Conservation (phyloP, 441 rosid species). For the Eruca vesicaria region DNA sequence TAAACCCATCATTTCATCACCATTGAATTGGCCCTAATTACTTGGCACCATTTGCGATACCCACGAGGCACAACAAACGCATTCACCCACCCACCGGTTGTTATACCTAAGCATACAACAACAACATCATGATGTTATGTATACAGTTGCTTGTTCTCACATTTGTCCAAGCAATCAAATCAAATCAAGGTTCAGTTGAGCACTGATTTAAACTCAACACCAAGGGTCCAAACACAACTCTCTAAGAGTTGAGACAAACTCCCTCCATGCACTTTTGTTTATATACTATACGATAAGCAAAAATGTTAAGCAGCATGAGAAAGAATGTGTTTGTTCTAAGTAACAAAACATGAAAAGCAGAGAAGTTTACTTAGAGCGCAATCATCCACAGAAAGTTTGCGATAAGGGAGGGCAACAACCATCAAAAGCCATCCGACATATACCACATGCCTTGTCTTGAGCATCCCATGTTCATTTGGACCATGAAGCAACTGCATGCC, state of each 20-base stretch:
- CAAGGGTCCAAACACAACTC: not conserved
- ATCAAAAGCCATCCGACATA: conserved; percentile 96
- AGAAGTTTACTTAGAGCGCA: conserved; percentile 76
- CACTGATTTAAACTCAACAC: not conserved
- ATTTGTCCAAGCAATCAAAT: not conserved
- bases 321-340: not conserved
- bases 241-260: no score
- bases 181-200: not conserved
- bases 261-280: not conserved
- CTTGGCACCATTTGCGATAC: not conserved
- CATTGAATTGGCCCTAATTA: no score
- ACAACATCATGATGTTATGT: not conserved
- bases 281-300: not conserved
- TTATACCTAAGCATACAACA: not conserved
- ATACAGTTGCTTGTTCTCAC: not conserved
- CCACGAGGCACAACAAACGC: not conserved
- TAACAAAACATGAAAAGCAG: not conserved
- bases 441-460: conserved; percentile 94
- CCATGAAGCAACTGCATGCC: conserved; percentile 97
- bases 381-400: conserved; percentile 91
- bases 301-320: not conserved
- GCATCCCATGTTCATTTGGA: conserved; percentile 69
- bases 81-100: not conserved
- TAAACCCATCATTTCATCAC: not conserved
- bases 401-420: conserved; percentile 78